Evolutionary conservation across 2,329 filamentous ascomycete genomes (phyloP).

Genomic region (Periglandula ipomoeae): DNA sequence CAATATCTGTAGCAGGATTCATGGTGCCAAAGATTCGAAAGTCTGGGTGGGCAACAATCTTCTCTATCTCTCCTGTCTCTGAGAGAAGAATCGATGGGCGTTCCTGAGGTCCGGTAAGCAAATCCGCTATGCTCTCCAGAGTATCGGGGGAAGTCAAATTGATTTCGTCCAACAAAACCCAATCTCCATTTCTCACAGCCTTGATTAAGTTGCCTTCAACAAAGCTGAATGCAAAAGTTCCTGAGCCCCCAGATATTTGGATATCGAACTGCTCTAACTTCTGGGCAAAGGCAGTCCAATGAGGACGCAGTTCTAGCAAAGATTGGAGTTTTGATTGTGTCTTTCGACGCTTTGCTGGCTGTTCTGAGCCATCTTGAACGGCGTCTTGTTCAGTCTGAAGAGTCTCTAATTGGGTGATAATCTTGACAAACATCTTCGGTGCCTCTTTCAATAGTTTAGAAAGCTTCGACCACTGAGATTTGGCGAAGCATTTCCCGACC

Average conservation of each 20-base stretch:
- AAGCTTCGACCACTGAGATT: slow-evolving; percentile 78
- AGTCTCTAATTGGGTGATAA: slow-evolving; percentile 46
- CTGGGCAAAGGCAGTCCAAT: slow-evolving; percentile 73
- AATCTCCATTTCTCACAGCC: slow-evolving; percentile 91
- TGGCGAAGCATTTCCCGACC: slow-evolving; percentile 68
- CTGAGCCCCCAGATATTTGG: slow-evolving; percentile 62
- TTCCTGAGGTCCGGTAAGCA: slow-evolving; percentile 65
- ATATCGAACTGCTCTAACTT: slow-evolving; percentile 71
- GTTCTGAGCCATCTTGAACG: slow-evolving; percentile 26
- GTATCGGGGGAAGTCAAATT: slow-evolving; percentile 94
- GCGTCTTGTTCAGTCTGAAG: slow-evolving; percentile 31
- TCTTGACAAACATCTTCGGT: slow-evolving; percentile 73
- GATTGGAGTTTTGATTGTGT: slow-evolving; percentile 59
- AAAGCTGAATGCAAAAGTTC: slow-evolving; percentile 87
- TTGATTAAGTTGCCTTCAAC: slow-evolving; percentile 94
- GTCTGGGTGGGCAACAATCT: slow-evolving; percentile 79
- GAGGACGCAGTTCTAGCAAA: slow-evolving; percentile 45
- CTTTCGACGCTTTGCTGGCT: slow-evolving; percentile 62
- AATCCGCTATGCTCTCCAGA: slow-evolving; percentile 82
- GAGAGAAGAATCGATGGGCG: slow-evolving; percentile 79
- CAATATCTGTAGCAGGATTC: slow-evolving; percentile 97
- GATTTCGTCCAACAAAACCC: slow-evolving; percentile 95
- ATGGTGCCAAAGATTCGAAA: slow-evolving; percentile 97
- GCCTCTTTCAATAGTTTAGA: slow-evolving; percentile 84
- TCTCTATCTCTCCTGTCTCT: slow-evolving; percentile 87